Conservation (phyloP, 805 yeast genomes). For the Naumovozyma castellii region DNA sequence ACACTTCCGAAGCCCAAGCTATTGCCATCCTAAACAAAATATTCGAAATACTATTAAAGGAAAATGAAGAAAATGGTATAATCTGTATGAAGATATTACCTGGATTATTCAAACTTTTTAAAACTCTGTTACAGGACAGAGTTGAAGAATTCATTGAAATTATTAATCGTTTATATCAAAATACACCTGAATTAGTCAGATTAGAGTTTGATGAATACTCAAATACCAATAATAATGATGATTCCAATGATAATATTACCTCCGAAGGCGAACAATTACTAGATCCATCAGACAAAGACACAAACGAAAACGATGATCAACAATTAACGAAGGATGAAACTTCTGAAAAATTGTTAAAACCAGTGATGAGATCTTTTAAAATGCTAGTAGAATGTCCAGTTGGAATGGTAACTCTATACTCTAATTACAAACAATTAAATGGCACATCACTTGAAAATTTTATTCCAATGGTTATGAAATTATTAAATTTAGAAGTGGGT, state of each 20-base stretch:
- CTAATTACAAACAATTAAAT: constrained; percentile 73
- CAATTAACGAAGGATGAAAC: constrained; percentile 1
- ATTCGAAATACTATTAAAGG: constrained; percentile 52
- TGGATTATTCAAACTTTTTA: constrained; percentile 76
- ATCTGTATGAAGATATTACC: constrained; percentile 82
- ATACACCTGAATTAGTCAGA: constrained; percentile 65
- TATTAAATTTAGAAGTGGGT: constrained; percentile 69
- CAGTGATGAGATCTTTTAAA: constrained; percentile 76
- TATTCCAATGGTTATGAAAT: constrained; percentile 69
- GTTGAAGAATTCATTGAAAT: constrained; percentile 73
- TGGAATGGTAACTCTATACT: constrained; percentile 84
- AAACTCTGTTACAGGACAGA: constrained; percentile 51
- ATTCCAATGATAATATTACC: constrained; percentile 3
- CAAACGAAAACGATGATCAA: constrained; percentile 3
- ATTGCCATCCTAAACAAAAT: constrained; percentile 47
- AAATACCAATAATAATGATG: constrained; percentile 2
- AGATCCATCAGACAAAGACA: constrained; percentile 1
- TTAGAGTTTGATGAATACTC: constrained; percentile 46
- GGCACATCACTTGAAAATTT: constrained; percentile 63
- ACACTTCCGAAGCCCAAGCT: constrained; percentile 65
- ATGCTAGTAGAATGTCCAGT: constrained; percentile 95
- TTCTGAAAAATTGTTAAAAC: constrained; percentile 33
- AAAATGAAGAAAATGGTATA: constrained; percentile 94
- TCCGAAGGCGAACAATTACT: constrained; percentile 3
- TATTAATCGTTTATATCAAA: constrained; percentile 66